Evolutionary conservation across 1,284 basidiomycete species (phyloP).

Genomic region (Sporisorium sorghi): DNA sequence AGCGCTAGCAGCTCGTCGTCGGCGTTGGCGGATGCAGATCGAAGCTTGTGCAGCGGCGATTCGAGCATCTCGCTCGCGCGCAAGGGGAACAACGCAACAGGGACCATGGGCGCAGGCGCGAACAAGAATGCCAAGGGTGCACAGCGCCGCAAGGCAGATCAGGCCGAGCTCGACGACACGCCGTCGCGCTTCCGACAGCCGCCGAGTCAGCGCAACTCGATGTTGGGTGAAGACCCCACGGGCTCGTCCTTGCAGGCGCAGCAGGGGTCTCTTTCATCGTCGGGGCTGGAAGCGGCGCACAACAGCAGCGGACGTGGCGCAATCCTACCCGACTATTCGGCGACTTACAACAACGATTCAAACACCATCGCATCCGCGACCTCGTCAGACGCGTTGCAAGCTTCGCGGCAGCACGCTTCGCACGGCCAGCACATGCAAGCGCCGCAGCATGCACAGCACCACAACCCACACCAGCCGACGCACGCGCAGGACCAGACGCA

Average conservation of each 20-base stretch:
- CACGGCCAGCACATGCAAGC: constrained; percentile 36
- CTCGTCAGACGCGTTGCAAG: constrained; percentile 33
- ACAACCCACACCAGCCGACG: constrained; percentile 24
- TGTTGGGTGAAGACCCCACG: constrained; percentile 30
- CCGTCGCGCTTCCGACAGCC: constrained; percentile 42
- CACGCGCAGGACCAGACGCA: constrained; percentile 30
- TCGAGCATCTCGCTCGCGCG: constrained; percentile 26
- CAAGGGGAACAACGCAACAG: constrained; percentile 16
- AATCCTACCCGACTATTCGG: constrained; percentile 38
- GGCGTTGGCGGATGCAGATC: constrained; percentile 37
- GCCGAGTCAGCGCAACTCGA: constrained; percentile 37
- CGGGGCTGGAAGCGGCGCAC: constrained; percentile 41
- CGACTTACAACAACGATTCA: constrained; percentile 36
- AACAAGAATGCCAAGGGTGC: constrained; percentile 21
- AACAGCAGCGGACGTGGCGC: constrained; percentile 28
- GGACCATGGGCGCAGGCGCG: constrained; percentile 5
- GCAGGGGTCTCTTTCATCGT: constrained; percentile 34
- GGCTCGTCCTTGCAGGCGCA: constrained; percentile 36
- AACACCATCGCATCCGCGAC: constrained; percentile 32
- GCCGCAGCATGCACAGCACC: constrained; percentile 31
- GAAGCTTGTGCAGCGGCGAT: constrained; percentile 23
- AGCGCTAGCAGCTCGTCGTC: constrained; percentile 38
- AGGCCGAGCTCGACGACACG: constrained; percentile 47
- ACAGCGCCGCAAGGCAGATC: constrained; percentile 45
- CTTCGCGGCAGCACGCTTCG: constrained; percentile 36